A percentile compares a stretch with the other conserved stretches of the same genome.
Evolutionary conservation across 352 stramenopile genomes (phyloP).

Genomic region (Globisporangium spiculum): DNA sequence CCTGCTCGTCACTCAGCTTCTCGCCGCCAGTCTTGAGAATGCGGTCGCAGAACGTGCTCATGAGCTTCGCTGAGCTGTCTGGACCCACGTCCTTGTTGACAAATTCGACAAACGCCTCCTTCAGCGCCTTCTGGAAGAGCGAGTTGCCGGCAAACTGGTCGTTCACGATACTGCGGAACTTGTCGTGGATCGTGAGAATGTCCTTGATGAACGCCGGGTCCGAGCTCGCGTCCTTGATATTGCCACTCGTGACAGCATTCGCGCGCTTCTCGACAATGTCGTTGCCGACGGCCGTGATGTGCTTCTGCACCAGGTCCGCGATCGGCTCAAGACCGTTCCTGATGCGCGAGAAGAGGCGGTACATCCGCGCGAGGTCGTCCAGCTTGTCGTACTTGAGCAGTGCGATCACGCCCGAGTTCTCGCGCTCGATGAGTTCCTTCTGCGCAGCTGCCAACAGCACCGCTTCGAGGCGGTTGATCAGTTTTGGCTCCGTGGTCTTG

Average conservation of each 20-base stretch:
- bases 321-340: conserved; percentile 97
- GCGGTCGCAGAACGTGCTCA: conserved; percentile 99
- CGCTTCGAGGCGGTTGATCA: conserved; percentile 92
- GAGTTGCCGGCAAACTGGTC: conserved; percentile 96
- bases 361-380: conserved; percentile 98
- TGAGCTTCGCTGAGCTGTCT: conserved; percentile 98
- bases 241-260: conserved; percentile 89
- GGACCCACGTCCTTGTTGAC: conserved; percentile 98
- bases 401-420: conserved; percentile 94
- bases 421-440: conserved; percentile 97
- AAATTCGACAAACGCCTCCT: conserved; percentile 99
- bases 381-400: conserved; percentile 97
- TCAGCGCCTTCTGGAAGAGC: conserved; percentile 99
- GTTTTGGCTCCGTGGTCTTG: conserved; percentile 93
- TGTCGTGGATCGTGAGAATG: conserved; percentile 97
- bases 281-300: conserved; percentile 91
- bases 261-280: conserved; percentile 86
- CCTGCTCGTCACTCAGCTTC: conserved; percentile 96
- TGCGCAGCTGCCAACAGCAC: conserved; percentile 95
- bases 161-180: conserved; percentile 97
- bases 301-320: conserved; percentile 94
- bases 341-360: conserved; percentile 95
- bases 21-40: conserved; percentile 98
- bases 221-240: conserved; percentile 88
- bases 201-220: conserved; percentile 98